These are phyloP conservation scores for Erysimum cheiri DNA, from an alignment of 441 rosid genomes.

Conservation along the genomic window DNA sequence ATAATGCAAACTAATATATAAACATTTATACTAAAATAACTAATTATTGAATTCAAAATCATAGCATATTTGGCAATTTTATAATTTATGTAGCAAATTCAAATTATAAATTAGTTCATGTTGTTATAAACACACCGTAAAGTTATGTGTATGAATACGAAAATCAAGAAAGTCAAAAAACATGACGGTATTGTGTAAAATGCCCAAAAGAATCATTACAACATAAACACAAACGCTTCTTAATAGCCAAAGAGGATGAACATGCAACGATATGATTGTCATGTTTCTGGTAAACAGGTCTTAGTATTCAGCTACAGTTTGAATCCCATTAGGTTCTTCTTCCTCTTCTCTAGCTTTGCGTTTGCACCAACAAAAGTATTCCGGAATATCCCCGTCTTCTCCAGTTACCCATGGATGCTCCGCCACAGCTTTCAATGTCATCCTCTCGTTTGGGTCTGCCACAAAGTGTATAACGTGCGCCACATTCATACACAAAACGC, in stretches of 20 bases:
- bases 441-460: slow-evolving; percentile 71
- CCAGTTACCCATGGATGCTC: slow-evolving; percentile 81
- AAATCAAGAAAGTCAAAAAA: not conserved
- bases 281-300: not conserved
- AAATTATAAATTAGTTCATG: too few species aligned
- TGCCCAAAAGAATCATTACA: not conserved
- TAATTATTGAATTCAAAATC: too few species aligned
- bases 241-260: not conserved
- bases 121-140: too few species aligned
- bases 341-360: slow-evolving; percentile 46
- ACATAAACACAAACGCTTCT: not conserved
- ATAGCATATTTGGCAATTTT: too few species aligned
- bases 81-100: too few species aligned
- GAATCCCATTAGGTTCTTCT: slow-evolving; percentile 40
- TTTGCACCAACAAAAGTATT: slow-evolving; percentile 79
- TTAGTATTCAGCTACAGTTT: slow-evolving; percentile 13
- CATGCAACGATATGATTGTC: not conserved
- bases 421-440: slow-evolving; percentile 67
- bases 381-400: slow-evolving; percentile 63
- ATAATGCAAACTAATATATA: not conserved
- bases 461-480: not conserved
- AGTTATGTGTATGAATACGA: too few species aligned
- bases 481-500: not conserved
- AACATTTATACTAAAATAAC: too few species aligned
- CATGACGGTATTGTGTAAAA: not conserved